Base-by-base conservation (phyloP, 805 yeast species). In the Cyberlindnera nakhonratchasimensis region DNA sequence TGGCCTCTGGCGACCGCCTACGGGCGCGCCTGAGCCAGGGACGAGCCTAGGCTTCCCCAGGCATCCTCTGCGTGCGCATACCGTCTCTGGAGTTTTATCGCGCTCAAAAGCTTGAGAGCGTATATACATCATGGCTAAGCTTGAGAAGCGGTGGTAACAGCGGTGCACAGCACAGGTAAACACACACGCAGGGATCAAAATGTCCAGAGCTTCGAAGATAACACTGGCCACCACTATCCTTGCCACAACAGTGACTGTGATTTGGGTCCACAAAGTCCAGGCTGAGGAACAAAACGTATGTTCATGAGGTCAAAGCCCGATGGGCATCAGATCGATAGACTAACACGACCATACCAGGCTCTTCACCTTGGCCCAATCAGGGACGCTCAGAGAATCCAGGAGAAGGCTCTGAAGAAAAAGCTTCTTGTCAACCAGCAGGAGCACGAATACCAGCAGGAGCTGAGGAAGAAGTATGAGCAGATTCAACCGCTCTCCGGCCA, bases 311-410 rank as follows among this genome's bases (percentile, higher is more conserved):
- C 14, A 10, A 14, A n/a, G 29, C 16, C 13, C 6, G 19, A 18
- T n/a, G n/a, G n/a, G n/a, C n/a, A n/a, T 26, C 37, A 12, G 24
- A 33, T 19, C n/a, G 10, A 9, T 34, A 33, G 22, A 43, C 51
- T 50, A 45, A 48, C 52, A 25, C 18, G 8, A 1, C 17, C 7
- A 10, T 17, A 4, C n/a, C 21, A 71, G 77, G 81, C 83, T 2
- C 67, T 86, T 34, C 81, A 83, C 55, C 86, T 77, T 53, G 96
- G 96, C 1, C 96, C 96, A 5, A 77, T 85, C 54, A 85, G 85
- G 54, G 96, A 87, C 59, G 88, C 89, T 2, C 74, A 75, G 55
- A 61, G 70, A 43, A 50, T 58, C 59, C 57, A 49, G 63, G 65
- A 53, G 61, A 65, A 48, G 58, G 68, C 55, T 51, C 62, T 35